phyloP scores from a whole-genome alignment of 2,329 filamentous ascomycete genomes.

The Fusarium agapanthi region DNA sequence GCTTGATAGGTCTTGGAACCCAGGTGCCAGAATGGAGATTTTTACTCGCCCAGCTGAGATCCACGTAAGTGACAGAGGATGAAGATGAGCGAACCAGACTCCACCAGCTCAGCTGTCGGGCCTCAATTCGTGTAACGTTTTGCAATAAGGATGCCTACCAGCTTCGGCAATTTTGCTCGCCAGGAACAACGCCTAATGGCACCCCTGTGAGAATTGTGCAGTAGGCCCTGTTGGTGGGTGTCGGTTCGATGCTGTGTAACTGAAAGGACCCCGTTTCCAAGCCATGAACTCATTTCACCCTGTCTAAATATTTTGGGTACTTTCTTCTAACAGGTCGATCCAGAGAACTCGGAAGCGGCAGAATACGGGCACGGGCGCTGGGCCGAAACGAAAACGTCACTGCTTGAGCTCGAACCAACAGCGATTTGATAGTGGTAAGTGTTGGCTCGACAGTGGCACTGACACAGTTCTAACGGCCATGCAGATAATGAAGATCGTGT shows the following conservation, averaged over 20 bases:
- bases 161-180: constrained; percentile 1
- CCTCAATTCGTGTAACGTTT: neutral
- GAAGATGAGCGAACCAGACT: constrained; percentile 2
- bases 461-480: neutral
- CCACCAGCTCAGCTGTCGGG: neutral
- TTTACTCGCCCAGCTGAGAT: constrained; percentile 13
- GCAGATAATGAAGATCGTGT: neutral
- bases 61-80: constrained; percentile 24
- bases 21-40: constrained; percentile 22
- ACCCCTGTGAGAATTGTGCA: constrained; percentile 18
- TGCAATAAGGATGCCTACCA: neutral
- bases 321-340: constrained; percentile 18
- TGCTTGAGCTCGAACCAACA: constrained; percentile 25
- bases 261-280: constrained; percentile 7
- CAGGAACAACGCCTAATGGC: neutral
- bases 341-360: constrained; percentile 18
- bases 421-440: neutral
- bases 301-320: neutral
- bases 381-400: constrained; percentile 23
- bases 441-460: neutral
- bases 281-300: neutral
- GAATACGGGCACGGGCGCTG: constrained; percentile 7
- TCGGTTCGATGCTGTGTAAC: constrained; percentile 24
- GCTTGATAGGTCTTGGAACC: constrained; percentile 3
- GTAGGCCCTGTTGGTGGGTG: constrained; percentile 9